phyloP scores from a whole-genome alignment of 768 basidiomycete genomes.

The Grammothele lineata region DNA sequence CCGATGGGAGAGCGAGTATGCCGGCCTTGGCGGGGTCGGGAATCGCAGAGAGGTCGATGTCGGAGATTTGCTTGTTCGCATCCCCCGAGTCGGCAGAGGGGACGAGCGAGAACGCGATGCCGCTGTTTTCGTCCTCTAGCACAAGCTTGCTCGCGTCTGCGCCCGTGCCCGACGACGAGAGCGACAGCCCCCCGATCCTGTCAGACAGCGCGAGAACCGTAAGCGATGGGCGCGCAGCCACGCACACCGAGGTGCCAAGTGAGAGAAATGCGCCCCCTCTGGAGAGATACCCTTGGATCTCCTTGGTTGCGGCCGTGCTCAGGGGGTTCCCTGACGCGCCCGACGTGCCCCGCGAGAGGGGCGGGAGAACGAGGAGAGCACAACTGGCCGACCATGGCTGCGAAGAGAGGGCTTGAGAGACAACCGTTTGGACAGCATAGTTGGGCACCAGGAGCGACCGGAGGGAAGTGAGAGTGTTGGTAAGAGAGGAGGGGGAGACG shows the following conservation, averaged over 20 bases:
- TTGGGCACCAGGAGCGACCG: constrained; percentile 58
- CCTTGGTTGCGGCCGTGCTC: constrained; percentile 43
- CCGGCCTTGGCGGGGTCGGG: neutral
- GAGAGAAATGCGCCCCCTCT: constrained; percentile 70
- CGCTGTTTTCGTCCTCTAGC: constrained; percentile 5
- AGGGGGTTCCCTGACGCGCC: constrained; percentile 17
- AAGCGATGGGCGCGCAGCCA: neutral
- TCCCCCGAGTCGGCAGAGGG: neutral
- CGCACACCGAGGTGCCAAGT: constrained; percentile 46
- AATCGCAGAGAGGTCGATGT: constrained; percentile 1
- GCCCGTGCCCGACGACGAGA: neutral
- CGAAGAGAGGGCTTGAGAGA: constrained; percentile 47
- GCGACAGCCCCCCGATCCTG: constrained; percentile 36
- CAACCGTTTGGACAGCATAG: constrained; percentile 74
- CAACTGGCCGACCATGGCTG: constrained; percentile 79
- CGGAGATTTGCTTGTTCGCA: neutral
- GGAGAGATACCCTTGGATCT: constrained; percentile 44
- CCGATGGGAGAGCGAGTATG: neutral
- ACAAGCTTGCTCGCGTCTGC: constrained; percentile 32
- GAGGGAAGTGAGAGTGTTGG: constrained; percentile 33
- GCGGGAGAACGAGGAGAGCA: constrained; percentile 76
- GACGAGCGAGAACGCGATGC: constrained; percentile 3
- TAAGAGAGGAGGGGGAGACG: constrained; percentile 34
- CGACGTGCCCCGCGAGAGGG: constrained; percentile 22
- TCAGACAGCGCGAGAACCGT: constrained; percentile 19